Base-by-base conservation (phyloP, 2,329 filamentous ascomycete species). In the Graphilbum ipis-grandicollis region DNA sequence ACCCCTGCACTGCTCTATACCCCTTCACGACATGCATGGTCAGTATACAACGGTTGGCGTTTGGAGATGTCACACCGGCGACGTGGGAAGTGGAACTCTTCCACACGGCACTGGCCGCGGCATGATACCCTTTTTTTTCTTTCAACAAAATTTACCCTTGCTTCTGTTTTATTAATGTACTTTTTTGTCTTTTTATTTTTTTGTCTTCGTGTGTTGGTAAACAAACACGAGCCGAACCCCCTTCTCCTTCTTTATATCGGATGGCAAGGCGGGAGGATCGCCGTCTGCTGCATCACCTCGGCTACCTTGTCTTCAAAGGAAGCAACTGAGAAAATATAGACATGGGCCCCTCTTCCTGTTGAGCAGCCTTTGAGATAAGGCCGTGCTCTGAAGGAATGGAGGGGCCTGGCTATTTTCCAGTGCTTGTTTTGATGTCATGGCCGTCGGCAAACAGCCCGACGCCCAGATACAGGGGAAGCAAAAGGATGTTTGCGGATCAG, bases 121-220 rank as follows among this genome's bases (percentile, higher is more conserved):
- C n/a, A n/a, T n/a, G n/a, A n/a, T n/a, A n/a, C n/a, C n/a, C n/a
- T n/a, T n/a, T n/a, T n/a, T n/a, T n/a, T n/a, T n/a, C n/a, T n/a
- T n/a, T n/a, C n/a, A n/a, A n/a, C n/a, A n/a, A n/a, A n/a, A n/a
- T n/a, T n/a, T n/a, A n/a, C n/a, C 28, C 18, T 17, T 30, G 21
- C 21, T 23, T 23, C 21, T 23, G 21, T 23, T 23, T 23, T 23
- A 28, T 15, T n/a, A 35, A 23, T 10, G 12, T 19, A 13, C 25
- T 21, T 18, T 19, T 18, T 25, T 17, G 15, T 19, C 7, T 23
- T 25, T 23, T 21, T 25, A n/a, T 19, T 10, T 21, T 25, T 21
- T 30, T 22, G 18, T 28, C 30, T 30, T 30, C 28, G 14, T 12
- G 19, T 37, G 35, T 37, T 37, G 31, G 23, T 19, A 37, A 37